A percentile compares a stretch with the other conserved stretches of the same genome.
These are phyloP conservation scores for Senna siamea DNA, from an alignment of 306 rosid genomes.

Conservation along the genomic window DNA sequence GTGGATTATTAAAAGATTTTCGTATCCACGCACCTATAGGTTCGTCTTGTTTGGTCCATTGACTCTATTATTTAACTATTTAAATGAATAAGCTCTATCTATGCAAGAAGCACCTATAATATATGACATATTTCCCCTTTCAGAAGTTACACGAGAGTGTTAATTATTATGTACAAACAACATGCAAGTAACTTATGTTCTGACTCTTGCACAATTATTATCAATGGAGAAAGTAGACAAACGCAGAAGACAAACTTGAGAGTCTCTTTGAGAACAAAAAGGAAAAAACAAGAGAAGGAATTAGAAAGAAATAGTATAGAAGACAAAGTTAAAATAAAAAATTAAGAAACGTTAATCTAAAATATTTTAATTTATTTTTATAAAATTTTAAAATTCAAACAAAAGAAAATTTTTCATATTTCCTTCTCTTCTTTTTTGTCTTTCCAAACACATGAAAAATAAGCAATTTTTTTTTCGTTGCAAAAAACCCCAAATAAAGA, in stretches of 20 bases:
- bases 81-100: background rate
- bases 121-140: background rate
- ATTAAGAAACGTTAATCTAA: too few species aligned
- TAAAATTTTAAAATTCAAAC: too few species aligned
- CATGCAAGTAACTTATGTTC: too few species aligned
- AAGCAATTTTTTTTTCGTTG: background rate
- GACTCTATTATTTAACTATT: background rate
- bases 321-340: too few species aligned
- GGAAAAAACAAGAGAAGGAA: too few species aligned
- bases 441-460: background rate
- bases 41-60: slow-evolving; percentile 38
- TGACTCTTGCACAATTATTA: background rate
- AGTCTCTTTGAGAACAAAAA: too few species aligned
- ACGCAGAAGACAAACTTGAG: background rate
- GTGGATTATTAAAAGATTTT: slow-evolving; percentile 11
- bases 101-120: background rate
- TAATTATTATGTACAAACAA: background rate
- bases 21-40: background rate
- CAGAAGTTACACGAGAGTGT: background rate
- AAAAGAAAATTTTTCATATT: too few species aligned
- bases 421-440: too few species aligned
- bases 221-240: slow-evolving; percentile 10
- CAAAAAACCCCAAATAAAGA: background rate
- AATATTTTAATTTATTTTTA: too few species aligned
- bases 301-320: too few species aligned